A percentile compares a stretch with the other conserved stretches of the same genome.
Evolutionary conservation across 768 basidiomycete genomes (phyloP).

Genomic region (Suillus americanus): DNA sequence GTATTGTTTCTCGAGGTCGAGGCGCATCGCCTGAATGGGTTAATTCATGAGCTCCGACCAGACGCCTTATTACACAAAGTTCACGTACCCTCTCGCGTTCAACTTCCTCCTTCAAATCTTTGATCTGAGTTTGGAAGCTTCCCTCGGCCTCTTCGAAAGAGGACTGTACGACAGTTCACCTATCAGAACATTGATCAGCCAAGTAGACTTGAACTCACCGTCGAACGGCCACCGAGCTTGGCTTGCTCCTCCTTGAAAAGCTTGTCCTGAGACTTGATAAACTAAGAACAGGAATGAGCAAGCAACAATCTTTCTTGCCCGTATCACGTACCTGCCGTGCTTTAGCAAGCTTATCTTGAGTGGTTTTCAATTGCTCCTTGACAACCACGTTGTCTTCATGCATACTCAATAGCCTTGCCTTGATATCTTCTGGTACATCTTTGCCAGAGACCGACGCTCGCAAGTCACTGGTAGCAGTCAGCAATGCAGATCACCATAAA

Average conservation of each 20-base stretch:
- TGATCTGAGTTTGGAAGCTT: slow-evolving; percentile 63
- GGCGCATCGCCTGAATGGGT: slow-evolving; percentile 42
- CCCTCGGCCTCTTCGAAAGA: slow-evolving; percentile 74
- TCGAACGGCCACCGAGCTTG: slow-evolving; percentile 44
- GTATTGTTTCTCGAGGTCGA: slow-evolving; percentile 61
- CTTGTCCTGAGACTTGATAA: slow-evolving; percentile 91
- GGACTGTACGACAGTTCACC: slow-evolving; percentile 31
- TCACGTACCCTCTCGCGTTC: slow-evolving; percentile 50
- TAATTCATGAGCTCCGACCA: slow-evolving; percentile 5
- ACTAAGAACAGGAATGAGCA: slow-evolving; percentile 43
- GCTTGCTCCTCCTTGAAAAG: slow-evolving; percentile 82
- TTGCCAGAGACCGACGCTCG: slow-evolving; percentile 75
- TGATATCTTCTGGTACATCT: slow-evolving; percentile 81
- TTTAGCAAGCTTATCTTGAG: slow-evolving; percentile 76
- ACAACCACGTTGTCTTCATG: slow-evolving; percentile 76
- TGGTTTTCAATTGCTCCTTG: slow-evolving; percentile 69
- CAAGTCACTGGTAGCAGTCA: slow-evolving; percentile 56
- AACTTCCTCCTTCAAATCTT: slow-evolving; percentile 64
- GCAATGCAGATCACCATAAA: neutral
- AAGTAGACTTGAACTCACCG: slow-evolving; percentile 37
- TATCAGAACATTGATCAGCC: slow-evolving; percentile 11
- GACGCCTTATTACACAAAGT: neutral
- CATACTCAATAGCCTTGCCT: slow-evolving; percentile 65
- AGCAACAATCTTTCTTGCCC: neutral
- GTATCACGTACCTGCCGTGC: slow-evolving; percentile 63